These are phyloP conservation scores for Erysimum cheiri DNA, from an alignment of 441 rosid species.

Conservation along the genomic window DNA sequence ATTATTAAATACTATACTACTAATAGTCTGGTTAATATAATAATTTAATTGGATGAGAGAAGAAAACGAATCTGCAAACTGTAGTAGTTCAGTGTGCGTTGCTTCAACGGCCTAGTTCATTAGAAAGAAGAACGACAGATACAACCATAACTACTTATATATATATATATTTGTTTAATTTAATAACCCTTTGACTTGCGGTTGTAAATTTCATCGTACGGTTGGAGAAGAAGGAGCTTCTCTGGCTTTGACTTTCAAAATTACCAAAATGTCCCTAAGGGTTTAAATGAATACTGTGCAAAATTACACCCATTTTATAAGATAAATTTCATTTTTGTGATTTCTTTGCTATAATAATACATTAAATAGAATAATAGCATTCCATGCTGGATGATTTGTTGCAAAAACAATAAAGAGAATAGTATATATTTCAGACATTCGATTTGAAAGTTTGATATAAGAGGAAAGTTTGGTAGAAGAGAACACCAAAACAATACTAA, in stretches of 20 bases:
- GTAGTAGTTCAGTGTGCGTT: constrained; percentile 8
- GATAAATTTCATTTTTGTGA: background rate
- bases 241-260: constrained; percentile 16
- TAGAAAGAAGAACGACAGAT: constrained; percentile 45
- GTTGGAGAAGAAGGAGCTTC: constrained; percentile 28
- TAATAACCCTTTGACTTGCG: constrained; percentile 40
- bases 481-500: background rate
- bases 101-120: constrained; percentile 41
- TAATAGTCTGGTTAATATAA: constrained; percentile 12
- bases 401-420: background rate
- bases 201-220: constrained; percentile 40
- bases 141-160: constrained; percentile 43
- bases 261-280: background rate
- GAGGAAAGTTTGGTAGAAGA: constrained; percentile 46
- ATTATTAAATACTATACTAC: constrained; percentile 18
- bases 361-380: no score
- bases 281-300: background rate
- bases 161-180: background rate
- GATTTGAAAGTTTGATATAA: constrained; percentile 45
- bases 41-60: background rate
- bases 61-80: constrained; percentile 42
- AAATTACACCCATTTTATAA: background rate
- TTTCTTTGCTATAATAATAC: no score
- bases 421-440: constrained; percentile 2
- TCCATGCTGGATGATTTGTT: background rate